phyloP scores from a whole-genome alignment of 148 eudicot genomes.

The Vaccinium vitisidaea region DNA sequence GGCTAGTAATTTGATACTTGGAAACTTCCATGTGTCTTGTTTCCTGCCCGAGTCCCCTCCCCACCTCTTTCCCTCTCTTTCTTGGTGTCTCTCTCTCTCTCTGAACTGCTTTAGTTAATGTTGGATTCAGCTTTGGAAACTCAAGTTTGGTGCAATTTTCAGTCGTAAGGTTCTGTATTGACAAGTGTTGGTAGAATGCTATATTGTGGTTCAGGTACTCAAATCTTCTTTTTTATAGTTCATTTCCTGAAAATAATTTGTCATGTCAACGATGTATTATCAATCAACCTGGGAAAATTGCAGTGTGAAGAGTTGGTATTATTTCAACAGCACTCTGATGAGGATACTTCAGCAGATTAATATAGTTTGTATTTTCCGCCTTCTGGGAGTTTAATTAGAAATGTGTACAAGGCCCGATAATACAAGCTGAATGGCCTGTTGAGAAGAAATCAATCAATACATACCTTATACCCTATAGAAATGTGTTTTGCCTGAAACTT shows the following conservation, averaged over 20 bases:
- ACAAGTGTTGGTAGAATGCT: neutral
- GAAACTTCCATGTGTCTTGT: neutral
- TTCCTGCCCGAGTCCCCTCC: neutral
- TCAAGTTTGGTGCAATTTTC: neutral
- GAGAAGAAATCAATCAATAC: no score
- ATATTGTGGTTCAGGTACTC: neutral
- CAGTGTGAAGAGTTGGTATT: neutral
- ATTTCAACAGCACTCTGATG: neutral
- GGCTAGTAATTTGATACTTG: neutral
- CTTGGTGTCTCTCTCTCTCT: neutral
- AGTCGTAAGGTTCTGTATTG: neutral
- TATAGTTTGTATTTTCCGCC: neutral
- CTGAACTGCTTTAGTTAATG: neutral
- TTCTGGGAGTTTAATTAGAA: neutral
- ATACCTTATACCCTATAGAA: no score
- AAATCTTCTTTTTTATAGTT: neutral
- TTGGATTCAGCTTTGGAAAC: slow-evolving; percentile 5
- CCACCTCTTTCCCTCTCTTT: no score
- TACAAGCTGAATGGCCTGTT: neutral
- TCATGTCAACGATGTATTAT: neutral
- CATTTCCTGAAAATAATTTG: neutral
- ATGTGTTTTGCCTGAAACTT: no score
- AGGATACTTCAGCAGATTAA: neutral
- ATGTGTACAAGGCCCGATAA: neutral
- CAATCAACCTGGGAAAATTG: neutral